Evolutionary conservation across 768 basidiomycete genomes (phyloP).

Genomic region (Mycena amicta): DNA sequence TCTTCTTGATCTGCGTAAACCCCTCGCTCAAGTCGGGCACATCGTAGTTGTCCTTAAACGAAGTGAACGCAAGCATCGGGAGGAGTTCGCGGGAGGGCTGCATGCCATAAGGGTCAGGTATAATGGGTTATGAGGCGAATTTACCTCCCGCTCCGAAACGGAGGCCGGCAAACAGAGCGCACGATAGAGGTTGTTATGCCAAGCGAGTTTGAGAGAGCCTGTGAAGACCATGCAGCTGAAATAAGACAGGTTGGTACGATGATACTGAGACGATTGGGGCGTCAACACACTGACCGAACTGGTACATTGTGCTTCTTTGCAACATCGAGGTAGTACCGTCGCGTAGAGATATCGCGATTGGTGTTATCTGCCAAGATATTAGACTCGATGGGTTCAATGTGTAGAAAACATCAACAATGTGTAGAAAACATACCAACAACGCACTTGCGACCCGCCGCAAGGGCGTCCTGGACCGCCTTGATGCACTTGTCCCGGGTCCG

Average conservation of each 20-base stretch:
- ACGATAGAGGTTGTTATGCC: constrained; percentile 93
- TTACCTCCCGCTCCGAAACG: constrained; percentile 40
- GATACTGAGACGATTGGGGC: background rate
- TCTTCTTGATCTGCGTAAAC: constrained; percentile 70
- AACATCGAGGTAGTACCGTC: constrained; percentile 71
- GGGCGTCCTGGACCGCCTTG: constrained; percentile 56
- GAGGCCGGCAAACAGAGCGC: constrained; percentile 62
- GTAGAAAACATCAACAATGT: constrained; percentile 38
- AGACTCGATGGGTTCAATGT: background rate
- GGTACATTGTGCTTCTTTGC: constrained; percentile 58
- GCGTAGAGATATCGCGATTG: constrained; percentile 73
- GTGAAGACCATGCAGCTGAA: constrained; percentile 77
- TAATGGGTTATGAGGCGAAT: background rate
- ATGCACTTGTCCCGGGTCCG: constrained; percentile 75
- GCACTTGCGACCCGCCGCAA: constrained; percentile 62
- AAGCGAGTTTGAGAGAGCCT: constrained; percentile 78
- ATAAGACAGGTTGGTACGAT: background rate
- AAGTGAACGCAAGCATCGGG: constrained; percentile 60
- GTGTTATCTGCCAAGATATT: constrained; percentile 61
- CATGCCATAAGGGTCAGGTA: background rate
- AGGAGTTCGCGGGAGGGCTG: constrained; percentile 55
- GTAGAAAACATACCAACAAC: constrained; percentile 63
- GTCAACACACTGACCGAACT: constrained; percentile 50
- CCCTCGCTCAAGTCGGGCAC: constrained; percentile 74
- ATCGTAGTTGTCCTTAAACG: constrained; percentile 57